Base-by-base conservation (phyloP, 2,329 filamentous ascomycete species). In the Bertia moriformis region DNA sequence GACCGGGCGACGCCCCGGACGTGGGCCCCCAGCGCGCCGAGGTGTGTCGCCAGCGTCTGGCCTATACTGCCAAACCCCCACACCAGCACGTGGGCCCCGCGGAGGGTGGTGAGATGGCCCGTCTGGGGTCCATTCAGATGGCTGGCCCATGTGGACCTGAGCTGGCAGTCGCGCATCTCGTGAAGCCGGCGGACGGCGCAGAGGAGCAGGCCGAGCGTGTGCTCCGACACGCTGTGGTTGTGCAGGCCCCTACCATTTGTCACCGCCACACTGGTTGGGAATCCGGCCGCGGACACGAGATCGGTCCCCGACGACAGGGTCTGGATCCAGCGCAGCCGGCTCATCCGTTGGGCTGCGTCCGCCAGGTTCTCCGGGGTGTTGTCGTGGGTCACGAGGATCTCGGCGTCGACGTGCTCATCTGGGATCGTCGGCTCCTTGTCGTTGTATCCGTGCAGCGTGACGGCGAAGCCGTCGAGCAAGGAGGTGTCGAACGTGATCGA, bases 21-120 rank as follows among this genome's bases (percentile, higher is more conserved):
- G 1, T 61, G 59, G 10, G 76, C 70, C 18, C 77, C 77, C 29
- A 75, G 62, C 1, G 58, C 61, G 4, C 60, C 56, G 3, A 79
- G 58, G 46, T 63, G 62, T 17, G 74, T 73, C 4, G 67, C 60
- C 27, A 79, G 65, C 1, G 61, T 62, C 61, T 77, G 75, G 20
- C 72, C 75, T 39, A 80, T 79, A 54, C 78, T 80, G 41, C 75
- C 75, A 48, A 73, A 79, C 10, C 75, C 75, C 75, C 75, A 79
- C 48, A 79, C 61, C 20, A 71, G 55, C 3, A 79, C 60, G 46
- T 64, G 64, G 4, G 75, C 72, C 43, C 69, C 70, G 29, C 71
- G 63, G 45, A 80, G 61, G 5, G 72, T 72, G 2, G 69, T 74
- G 57, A 79, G 79, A 10, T 61, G 57, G 36, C 63, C 67, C 39